Evolutionary conservation across 495 filamentous ascomycete species (phyloP).

Genomic region (Amniculicola lignicola): DNA sequence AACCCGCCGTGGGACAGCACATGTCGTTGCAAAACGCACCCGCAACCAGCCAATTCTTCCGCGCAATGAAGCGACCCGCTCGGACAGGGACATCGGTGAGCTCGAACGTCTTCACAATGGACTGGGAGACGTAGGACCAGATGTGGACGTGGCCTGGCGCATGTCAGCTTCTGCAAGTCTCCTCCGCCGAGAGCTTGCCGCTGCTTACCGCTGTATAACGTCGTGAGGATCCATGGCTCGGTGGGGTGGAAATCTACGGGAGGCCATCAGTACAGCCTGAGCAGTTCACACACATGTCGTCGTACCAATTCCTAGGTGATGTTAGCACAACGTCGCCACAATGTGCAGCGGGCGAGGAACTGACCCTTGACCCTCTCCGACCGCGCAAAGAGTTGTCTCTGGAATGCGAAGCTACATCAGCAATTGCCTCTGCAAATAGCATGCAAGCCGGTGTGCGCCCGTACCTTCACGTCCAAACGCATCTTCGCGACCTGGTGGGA

Average conservation of each 20-base stretch:
- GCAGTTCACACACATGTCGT: not conserved
- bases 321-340: constrained; percentile 13
- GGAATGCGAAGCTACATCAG: constrained; percentile 15
- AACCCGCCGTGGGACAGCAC: too few species aligned
- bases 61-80: constrained; percentile 92
- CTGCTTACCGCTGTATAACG: constrained; percentile 85
- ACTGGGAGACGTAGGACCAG: constrained; percentile 97
- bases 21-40: constrained; percentile 45
- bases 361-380: constrained; percentile 38
- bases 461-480: constrained; percentile 39
- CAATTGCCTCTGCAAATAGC: not conserved
- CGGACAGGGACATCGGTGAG: constrained; percentile 97
- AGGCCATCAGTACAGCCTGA: not conserved
- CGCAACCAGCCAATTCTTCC: constrained; percentile 99
- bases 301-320: constrained; percentile 32
- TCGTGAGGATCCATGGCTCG: constrained; percentile 71
- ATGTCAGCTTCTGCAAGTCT: constrained; percentile 7
- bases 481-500: constrained; percentile 24
- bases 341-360: not conserved
- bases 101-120: constrained; percentile 98
- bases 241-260: constrained; percentile 37
- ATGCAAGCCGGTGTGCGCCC: not conserved
- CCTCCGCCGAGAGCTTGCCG: not conserved
- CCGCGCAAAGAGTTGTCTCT: constrained; percentile 38
- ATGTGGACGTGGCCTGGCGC: constrained; percentile 88